Evolutionary conservation across 1,284 basidiomycete genomes (phyloP).

Genomic region (Austroboletus novae-zelandiae): DNA sequence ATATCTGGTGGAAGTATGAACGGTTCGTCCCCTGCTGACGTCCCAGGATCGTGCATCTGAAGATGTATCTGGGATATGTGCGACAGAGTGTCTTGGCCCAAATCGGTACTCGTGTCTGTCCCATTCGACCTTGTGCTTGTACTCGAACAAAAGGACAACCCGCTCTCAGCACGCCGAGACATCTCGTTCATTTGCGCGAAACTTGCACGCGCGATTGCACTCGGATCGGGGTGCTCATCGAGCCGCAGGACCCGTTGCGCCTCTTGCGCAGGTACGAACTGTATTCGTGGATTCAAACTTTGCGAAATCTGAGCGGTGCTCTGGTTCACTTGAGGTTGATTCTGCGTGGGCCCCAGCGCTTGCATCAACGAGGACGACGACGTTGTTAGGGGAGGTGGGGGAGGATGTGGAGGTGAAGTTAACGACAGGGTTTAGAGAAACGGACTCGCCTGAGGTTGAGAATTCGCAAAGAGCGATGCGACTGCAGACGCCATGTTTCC

Average conservation of each 20-base stretch:
- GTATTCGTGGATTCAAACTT: slow-evolving; percentile 17
- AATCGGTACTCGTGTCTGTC: slow-evolving; percentile 13
- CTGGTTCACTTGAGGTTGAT: slow-evolving; percentile 16
- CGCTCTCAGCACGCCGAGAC: slow-evolving; percentile 54
- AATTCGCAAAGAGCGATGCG: slow-evolving; percentile 16
- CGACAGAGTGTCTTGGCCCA: slow-evolving; percentile 16
- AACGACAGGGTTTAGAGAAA: slow-evolving; percentile 25
- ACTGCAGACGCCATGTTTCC: slow-evolving; percentile 12
- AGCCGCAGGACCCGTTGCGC: slow-evolving; percentile 55
- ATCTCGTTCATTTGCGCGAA: slow-evolving; percentile 75
- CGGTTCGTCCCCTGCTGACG: slow-evolving; percentile 32
- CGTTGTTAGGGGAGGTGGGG: slow-evolving; percentile 11
- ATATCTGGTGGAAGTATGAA: slow-evolving; percentile 38
- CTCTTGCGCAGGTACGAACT: slow-evolving; percentile 59
- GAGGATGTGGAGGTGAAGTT: slow-evolving; percentile 2
- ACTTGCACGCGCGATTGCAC: slow-evolving; percentile 55
- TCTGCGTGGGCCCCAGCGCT: slow-evolving; percentile 18
- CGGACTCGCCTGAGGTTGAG: slow-evolving; percentile 31
- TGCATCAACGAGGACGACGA: slow-evolving; percentile 29
- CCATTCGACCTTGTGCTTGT: slow-evolving; percentile 9
- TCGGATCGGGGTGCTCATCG: slow-evolving; percentile 38
- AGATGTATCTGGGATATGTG: slow-evolving; percentile 28
- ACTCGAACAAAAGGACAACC: slow-evolving; percentile 37
- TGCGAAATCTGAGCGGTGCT: slow-evolving; percentile 6
- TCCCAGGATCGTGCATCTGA: slow-evolving; percentile 22